A percentile compares a stretch with the other conserved stretches of the same genome.
These are phyloP conservation scores for Penicillium brevicompactum DNA, from an alignment of 2,329 filamentous ascomycete species.

Conservation along the genomic window DNA sequence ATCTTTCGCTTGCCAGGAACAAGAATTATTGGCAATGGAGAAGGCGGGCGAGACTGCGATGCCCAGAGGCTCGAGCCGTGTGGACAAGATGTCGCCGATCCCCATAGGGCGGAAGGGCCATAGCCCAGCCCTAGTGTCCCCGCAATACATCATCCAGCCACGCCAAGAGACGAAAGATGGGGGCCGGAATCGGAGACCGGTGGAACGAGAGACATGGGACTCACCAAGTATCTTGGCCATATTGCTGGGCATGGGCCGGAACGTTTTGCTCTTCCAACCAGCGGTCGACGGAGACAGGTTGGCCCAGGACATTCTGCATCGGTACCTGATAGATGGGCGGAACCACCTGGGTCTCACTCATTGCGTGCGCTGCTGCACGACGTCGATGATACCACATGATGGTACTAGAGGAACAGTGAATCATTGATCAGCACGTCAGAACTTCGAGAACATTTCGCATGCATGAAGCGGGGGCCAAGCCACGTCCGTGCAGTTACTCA, in stretches of 20 bases:
- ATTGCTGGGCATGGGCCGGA: constrained; percentile 18
- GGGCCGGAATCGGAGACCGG: background rate
- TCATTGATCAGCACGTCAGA: constrained; percentile 5
- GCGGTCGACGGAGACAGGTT: constrained; percentile 24
- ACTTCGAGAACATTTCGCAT: constrained; percentile 16
- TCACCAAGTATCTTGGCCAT: constrained; percentile 33
- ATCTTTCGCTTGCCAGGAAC: constrained; percentile 1
- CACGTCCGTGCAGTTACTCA: constrained; percentile 22
- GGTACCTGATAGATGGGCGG: constrained; percentile 14
- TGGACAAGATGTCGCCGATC: background rate
- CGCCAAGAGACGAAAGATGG: constrained; percentile 16
- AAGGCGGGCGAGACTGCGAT: background rate
- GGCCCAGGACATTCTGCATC: constrained; percentile 15
- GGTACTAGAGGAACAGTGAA: constrained; percentile 12
- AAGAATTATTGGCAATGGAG: background rate
- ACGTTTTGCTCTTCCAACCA: constrained; percentile 31
- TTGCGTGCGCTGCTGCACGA: constrained; percentile 12
- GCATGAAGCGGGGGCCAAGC: constrained; percentile 19
- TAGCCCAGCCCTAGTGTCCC: constrained; percentile 8
- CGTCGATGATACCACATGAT: constrained; percentile 29
- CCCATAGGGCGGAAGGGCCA: constrained; percentile 7
- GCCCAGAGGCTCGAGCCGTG: constrained; percentile 3
- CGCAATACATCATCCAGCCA: constrained; percentile 10
- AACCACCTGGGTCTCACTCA: background rate
- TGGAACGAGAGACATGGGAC: constrained; percentile 9